Base-by-base conservation (phyloP, 306 rosid species). In the Betula pendula region DNA sequence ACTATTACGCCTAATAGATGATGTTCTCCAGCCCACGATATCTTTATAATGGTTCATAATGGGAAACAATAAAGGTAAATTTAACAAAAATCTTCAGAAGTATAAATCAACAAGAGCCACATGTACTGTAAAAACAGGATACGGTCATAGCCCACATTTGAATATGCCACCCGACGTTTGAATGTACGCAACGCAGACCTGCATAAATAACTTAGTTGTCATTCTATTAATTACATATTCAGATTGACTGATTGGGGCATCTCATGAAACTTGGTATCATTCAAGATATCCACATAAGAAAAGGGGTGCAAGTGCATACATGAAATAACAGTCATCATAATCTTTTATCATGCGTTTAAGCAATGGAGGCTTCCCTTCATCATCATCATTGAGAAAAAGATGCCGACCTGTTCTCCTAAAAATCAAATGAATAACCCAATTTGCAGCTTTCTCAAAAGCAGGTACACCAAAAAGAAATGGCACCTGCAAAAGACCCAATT, bases 21-120 rank as follows among this genome's bases (percentile, higher is more conserved):
- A 88, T 75, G 99, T 96, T 91, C 98, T 93, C 99, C 99, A 96
- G 80, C 99, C 99, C 72, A 96, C 99, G 60, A 96, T 88, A 85
- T 92, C 98, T 95, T 74, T 50, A 76, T 2, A 35, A 31, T 67
- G n/a, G 45, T 25, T 82, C 29, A 60, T 90, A 73, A 89, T 52
- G 82, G 88, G 76, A 80, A 83, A 80, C 87, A 85, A 71, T 47
- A 44, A 62, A 58, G 19, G 65, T 15, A 66, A 44, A 75, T 62
- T 24, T 25, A 69, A 76, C 42, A 72, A 56, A 24, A 22, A 66
- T 63, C 66, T 16, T 24, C n/a, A 69, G 59, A 53, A 40, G n/a
- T 49, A 75, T n/a, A 19, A 25, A 75, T 12, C 3, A 58, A 70
- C 22, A 15, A 74, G 50, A 71, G 27, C 68, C 19, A 68, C 53